Evolutionary conservation across 163 green algal species (phyloP).

Genomic region (Prototheca cutis): DNA sequence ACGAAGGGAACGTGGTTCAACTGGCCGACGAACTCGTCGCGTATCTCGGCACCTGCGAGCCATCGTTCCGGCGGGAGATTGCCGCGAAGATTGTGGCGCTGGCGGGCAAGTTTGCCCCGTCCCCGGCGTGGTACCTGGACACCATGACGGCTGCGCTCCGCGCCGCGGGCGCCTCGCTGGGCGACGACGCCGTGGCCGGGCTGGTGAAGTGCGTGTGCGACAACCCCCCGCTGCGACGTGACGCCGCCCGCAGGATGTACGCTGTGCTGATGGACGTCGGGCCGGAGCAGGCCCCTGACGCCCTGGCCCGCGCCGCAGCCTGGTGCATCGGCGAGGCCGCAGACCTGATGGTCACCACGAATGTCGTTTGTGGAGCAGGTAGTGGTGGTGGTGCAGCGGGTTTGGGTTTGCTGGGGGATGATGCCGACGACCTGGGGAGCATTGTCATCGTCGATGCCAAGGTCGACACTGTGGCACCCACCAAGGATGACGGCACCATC

Average conservation of each 20-base stretch:
- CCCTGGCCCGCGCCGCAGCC: constrained; percentile 45
- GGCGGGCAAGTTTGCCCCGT: constrained; percentile 70
- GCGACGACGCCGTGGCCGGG: constrained; percentile 65
- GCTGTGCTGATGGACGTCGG: constrained; percentile 24
- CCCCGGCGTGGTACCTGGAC: constrained; percentile 89
- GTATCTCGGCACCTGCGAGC: constrained; percentile 79
- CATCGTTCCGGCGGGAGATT: constrained; percentile 90
- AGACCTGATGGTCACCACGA: not conserved
- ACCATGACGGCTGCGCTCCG: constrained; percentile 43
- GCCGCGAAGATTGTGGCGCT: constrained; percentile 83
- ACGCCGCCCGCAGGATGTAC: constrained; percentile 58
- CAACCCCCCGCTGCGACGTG: constrained; percentile 71
- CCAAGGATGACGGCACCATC: too few species aligned
- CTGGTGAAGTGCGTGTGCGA: constrained; percentile 81
- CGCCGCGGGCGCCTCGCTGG: constrained; percentile 75
- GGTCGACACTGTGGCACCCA: too few species aligned
- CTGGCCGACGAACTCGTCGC: constrained; percentile 89
- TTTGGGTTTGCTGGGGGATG: too few species aligned
- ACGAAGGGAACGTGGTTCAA: constrained; percentile 81
- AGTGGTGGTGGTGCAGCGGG: too few species aligned
- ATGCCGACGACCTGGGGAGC: too few species aligned
- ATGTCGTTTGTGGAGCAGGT: too few species aligned
- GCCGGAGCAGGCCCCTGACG: constrained; percentile 26
- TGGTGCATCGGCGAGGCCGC: constrained; percentile 62
- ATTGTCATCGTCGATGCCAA: too few species aligned